Percentiles rank a stretch among this genome's conserved stretches.
Evolutionary conservation across 2,329 filamentous ascomycete genomes (phyloP).

Genomic region (Diaporthe helianthi): DNA sequence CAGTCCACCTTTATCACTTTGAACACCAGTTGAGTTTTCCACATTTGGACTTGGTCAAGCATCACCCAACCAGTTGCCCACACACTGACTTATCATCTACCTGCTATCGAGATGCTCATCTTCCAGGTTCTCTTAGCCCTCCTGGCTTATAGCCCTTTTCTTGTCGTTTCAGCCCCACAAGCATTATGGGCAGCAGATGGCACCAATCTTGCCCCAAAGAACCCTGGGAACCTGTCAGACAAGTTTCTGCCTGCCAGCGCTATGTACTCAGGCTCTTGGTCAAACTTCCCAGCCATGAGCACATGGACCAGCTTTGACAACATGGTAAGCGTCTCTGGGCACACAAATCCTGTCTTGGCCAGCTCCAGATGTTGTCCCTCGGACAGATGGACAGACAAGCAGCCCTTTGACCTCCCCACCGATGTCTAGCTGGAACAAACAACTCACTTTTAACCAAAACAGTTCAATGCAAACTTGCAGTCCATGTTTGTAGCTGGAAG

Average conservation of each 20-base stretch:
- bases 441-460: background rate
- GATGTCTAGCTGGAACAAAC: background rate
- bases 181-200: background rate
- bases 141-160: background rate
- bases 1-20: no score
- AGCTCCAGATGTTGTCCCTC: no score
- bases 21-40: no score
- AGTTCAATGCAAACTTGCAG: slow-evolving; percentile 45
- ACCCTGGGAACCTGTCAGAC: background rate
- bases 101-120: background rate
- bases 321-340: slow-evolving; percentile 35
- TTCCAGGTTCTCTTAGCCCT: background rate
- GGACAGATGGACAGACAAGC: background rate
- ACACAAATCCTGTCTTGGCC: background rate
- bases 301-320: slow-evolving; percentile 45
- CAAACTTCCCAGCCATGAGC: slow-evolving; percentile 42
- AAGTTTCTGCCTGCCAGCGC: background rate
- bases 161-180: background rate
- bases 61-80: no score
- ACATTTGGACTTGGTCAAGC: no score
- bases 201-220: background rate
- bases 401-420: no score
- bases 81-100: no score
- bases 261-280: slow-evolving; percentile 4
- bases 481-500: slow-evolving; percentile 44